Percentiles rank a stretch among this genome's conserved stretches.
phyloP scores from a whole-genome alignment of 176 grass and related monocot species.

The Secale cereale region DNA sequence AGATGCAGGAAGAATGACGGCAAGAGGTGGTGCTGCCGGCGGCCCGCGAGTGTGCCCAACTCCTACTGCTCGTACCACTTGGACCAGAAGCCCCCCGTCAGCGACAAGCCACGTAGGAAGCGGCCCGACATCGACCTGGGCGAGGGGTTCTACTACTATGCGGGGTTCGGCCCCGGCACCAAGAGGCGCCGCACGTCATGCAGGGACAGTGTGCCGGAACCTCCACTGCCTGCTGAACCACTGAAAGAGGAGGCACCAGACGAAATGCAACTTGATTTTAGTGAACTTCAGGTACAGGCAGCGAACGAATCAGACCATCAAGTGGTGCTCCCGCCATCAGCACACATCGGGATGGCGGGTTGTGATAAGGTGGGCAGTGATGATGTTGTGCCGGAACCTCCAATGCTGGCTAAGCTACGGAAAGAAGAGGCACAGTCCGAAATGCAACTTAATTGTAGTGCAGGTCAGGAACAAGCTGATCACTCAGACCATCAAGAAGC shows the following conservation, averaged over 20 bases:
- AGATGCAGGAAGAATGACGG: slow-evolving; percentile 52
- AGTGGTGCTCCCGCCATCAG: background rate
- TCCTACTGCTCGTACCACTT: slow-evolving; percentile 39
- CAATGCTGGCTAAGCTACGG: background rate
- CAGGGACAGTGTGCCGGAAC: background rate
- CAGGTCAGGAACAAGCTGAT: background rate
- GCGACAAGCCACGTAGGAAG: slow-evolving; percentile 27
- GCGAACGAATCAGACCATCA: background rate
- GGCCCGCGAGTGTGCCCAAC: slow-evolving; percentile 16
- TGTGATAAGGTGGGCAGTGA: slow-evolving; percentile 28
- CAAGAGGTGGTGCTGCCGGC: slow-evolving; percentile 29
- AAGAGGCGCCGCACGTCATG: slow-evolving; percentile 31
- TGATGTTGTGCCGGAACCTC: background rate
- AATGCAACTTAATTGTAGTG: background rate
- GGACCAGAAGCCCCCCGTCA: background rate
- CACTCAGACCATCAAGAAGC: background rate
- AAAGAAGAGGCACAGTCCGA: background rate
- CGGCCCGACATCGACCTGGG: background rate
- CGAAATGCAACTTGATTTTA: background rate
- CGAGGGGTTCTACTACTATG: slow-evolving; percentile 47
- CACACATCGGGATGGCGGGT: background rate
- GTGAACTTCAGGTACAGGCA: background rate
- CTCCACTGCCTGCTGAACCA: background rate
- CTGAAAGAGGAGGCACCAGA: background rate
- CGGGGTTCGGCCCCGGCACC: slow-evolving; percentile 24